phyloP scores from a whole-genome alignment of 1,139 yeast species.

The Taphrina sp. region DNA sequence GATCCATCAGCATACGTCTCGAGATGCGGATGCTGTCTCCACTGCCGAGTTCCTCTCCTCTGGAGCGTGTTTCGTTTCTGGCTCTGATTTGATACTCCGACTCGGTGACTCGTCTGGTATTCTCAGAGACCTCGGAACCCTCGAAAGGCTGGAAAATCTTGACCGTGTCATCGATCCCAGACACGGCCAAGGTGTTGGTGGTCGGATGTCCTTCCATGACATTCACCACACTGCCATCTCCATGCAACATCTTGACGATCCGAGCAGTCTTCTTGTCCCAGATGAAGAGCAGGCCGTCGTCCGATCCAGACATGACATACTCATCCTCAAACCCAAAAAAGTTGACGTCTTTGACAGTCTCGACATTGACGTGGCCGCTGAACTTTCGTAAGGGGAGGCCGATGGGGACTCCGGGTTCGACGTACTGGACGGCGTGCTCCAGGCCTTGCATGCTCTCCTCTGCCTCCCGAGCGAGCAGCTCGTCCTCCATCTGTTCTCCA shows the following conservation, averaged over 20 bases:
- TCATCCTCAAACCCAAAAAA: conserved; percentile 38
- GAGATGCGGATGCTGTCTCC: conserved; percentile 3
- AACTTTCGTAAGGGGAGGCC: conserved; percentile 3
- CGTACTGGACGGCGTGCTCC: neutral
- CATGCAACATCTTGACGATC: conserved; percentile 35
- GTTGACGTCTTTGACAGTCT: conserved; percentile 36
- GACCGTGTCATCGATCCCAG: conserved; percentile 36
- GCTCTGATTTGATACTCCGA: conserved; percentile 12
- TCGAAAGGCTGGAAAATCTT: conserved; percentile 27
- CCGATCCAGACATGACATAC: conserved; percentile 38
- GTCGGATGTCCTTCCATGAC: conserved; percentile 37
- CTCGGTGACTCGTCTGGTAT: neutral
- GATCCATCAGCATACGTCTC: conserved; percentile 2
- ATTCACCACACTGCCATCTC: conserved; percentile 36
- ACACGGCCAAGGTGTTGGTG: conserved; percentile 38
- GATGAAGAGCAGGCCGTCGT: conserved; percentile 37
- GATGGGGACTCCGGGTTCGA: conserved; percentile 8
- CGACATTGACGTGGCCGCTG: conserved; percentile 30
- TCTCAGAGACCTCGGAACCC: neutral
- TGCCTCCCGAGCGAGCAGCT: neutral
- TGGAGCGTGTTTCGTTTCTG: conserved; percentile 7
- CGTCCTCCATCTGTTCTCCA: neutral
- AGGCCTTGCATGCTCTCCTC: conserved; percentile 3
- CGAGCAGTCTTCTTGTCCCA: conserved; percentile 33
- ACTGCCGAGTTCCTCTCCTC: conserved; percentile 7